Evolutionary conservation across 2,329 filamentous ascomycete species (phyloP), one percentile per base, ranked within the genome.

Genomic region (Nectriaceae sp.): DNA sequence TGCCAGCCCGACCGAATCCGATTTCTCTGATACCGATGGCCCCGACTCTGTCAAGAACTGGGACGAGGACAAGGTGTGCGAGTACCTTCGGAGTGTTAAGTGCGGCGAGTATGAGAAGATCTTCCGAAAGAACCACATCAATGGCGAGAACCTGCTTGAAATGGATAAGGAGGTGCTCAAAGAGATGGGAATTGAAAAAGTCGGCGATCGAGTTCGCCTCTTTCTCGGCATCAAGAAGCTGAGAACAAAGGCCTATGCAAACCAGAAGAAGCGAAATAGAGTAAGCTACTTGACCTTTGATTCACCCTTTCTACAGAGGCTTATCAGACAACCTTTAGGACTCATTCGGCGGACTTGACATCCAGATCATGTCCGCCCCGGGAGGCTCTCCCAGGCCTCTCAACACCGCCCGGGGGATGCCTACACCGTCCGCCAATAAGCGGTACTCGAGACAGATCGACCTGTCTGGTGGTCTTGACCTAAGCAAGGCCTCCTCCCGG

Each of bases 121-220:
- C 21, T 97, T 97, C 71, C 73, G 89, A 72, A 85, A 85, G 66
- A 96, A 99, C 69, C 90, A 97, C 70, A 97, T 99, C 75, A 99
- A 94, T 66, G 94, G 94, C 63, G 91, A 97, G 73, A 97, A 96
- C 66, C 77, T 99, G 38, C 80, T 99, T 60, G 94, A 99, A 72
- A 93, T 97, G 79, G 94, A 99, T 71, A 95, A 96, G 76, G 87
- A 91, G 47, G 90, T 96, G 35, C 79, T 99, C 55, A 95, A 96
- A 70, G 94, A 99, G 70, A 96, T 99, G 84, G 94, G 94, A 37
- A 93, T 99, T 60, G 95, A 96, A 60, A 99, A 97, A 72, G 89
- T 99, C 56, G 94, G 94, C 55, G 94, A 99, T 70, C 86, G 94
- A 45, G 93, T 99, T 29, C 89, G 93, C 54, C 87, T 99, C 52